These are phyloP conservation scores for Alternaria sp. DNA, from an alignment of 2,329 filamentous ascomycete genomes.

Conservation along the genomic window DNA sequence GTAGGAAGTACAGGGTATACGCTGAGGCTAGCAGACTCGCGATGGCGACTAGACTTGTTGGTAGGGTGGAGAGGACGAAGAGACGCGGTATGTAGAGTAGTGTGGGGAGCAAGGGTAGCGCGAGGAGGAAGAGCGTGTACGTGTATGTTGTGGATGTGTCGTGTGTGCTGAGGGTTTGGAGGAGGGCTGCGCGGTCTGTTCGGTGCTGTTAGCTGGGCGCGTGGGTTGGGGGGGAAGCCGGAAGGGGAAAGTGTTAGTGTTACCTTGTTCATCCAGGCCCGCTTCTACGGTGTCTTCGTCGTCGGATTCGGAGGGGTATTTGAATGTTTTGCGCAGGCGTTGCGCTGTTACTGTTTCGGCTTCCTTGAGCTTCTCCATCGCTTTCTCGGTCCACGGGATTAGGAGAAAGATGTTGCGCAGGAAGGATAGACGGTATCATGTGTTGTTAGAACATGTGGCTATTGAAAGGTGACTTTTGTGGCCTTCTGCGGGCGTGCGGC, in stretches of 20 bases:
- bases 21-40: constrained; percentile 69
- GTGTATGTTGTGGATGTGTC: constrained; percentile 54
- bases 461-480: constrained; percentile 20
- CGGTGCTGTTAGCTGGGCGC: constrained; percentile 2
- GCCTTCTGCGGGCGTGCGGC: constrained; percentile 12
- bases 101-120: constrained; percentile 65
- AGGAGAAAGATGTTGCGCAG: neutral
- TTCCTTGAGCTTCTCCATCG: constrained; percentile 19
- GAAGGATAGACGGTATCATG: neutral
- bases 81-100: constrained; percentile 65
- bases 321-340: constrained; percentile 78
- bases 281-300: constrained; percentile 65
- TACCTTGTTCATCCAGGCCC: constrained; percentile 79
- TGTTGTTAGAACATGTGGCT: neutral
- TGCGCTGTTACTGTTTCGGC: constrained; percentile 54
- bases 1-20: constrained; percentile 67
- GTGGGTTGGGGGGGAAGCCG: constrained; percentile 1
- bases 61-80: constrained; percentile 49
- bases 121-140: constrained; percentile 64
- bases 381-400: neutral
- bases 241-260: constrained; percentile 17
- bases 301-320: constrained; percentile 70
- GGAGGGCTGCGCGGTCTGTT: constrained; percentile 42
- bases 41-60: constrained; percentile 66
- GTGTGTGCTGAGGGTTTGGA: constrained; percentile 47